These are phyloP conservation scores for Apiotrichum domesticum DNA, from an alignment of 1,284 basidiomycete species.

Conservation along the genomic window DNA sequence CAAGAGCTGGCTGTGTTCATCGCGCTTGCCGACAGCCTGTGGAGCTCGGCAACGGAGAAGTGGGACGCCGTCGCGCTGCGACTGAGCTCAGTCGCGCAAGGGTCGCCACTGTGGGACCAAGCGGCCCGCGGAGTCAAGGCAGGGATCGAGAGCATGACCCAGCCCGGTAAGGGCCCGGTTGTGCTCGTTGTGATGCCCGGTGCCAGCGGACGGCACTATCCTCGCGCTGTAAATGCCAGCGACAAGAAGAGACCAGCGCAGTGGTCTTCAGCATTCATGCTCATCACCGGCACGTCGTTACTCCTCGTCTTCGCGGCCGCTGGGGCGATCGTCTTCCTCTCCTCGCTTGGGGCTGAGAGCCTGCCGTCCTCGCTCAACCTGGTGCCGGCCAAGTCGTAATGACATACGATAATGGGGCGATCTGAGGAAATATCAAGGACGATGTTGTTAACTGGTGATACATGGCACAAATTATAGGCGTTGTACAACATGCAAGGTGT, in stretches of 20 bases:
- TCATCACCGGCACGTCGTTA: constrained; percentile 38
- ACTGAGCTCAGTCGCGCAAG: constrained; percentile 24
- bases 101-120: constrained; percentile 34
- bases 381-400: constrained; percentile 11
- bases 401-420: too few species aligned
- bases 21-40: constrained; percentile 38
- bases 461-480: not conserved
- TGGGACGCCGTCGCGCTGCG: constrained; percentile 43
- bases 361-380: constrained; percentile 45
- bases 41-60: constrained; percentile 17
- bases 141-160: constrained; percentile 43
- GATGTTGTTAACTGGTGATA: not conserved
- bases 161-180: constrained; percentile 36
- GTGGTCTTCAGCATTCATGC: constrained; percentile 30
- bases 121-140: constrained; percentile 37
- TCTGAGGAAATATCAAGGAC: too few species aligned
- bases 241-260: constrained; percentile 8
- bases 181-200: constrained; percentile 39
- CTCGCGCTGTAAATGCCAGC: constrained; percentile 4
- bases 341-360: constrained; percentile 38
- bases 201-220: constrained; percentile 1
- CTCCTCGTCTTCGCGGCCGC: constrained; percentile 26
- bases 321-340: constrained; percentile 34
- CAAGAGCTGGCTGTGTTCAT: constrained; percentile 41
- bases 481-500: constrained; percentile 5